Evolutionary conservation across 2,329 filamentous ascomycete genomes (phyloP).

Genomic region (Sclerotiophoma versabilis): DNA sequence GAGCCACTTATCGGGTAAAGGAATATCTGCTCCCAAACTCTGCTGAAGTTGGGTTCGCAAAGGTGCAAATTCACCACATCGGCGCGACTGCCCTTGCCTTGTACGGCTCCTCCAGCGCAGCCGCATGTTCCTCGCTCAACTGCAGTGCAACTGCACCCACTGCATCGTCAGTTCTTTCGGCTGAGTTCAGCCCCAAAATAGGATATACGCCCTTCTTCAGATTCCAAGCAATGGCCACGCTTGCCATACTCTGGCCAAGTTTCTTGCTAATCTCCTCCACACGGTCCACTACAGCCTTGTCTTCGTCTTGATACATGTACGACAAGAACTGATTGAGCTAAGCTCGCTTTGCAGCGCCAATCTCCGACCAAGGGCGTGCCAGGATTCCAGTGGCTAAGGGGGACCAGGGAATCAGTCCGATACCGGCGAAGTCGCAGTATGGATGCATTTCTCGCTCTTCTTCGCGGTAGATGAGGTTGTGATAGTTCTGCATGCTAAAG

Average conservation of each 20-base stretch:
- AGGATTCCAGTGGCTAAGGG: slow-evolving; percentile 46
- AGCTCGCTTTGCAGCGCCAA: background rate
- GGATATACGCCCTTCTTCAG: slow-evolving; percentile 27
- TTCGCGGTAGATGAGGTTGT: slow-evolving; percentile 58
- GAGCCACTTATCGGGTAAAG: too few relatives aligned
- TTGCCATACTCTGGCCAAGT: slow-evolving; percentile 64
- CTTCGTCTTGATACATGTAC: slow-evolving; percentile 43
- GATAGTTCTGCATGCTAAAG: slow-evolving; percentile 58
- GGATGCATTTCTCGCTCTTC: slow-evolving; percentile 54
- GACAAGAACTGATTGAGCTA: background rate
- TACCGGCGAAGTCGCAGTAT: slow-evolving; percentile 41
- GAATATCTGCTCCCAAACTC: too few relatives aligned
- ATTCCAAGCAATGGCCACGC: slow-evolving; percentile 52
- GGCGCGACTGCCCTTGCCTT: background rate
- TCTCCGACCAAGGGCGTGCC: slow-evolving; percentile 33
- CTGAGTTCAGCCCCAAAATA: slow-evolving; percentile 29
- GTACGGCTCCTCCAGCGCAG: background rate
- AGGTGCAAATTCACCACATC: background rate
- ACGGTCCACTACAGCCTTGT: slow-evolving; percentile 58
- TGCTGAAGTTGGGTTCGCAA: too few relatives aligned
- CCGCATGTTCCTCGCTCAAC: background rate
- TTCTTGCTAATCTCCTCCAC: slow-evolving; percentile 63
- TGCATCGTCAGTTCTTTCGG: slow-evolving; percentile 29
- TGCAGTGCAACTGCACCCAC: background rate
- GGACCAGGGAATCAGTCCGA: slow-evolving; percentile 41